These are phyloP conservation scores for Metschnikowia sp. DNA, from an alignment of 805 yeast species.

Conservation along the genomic window DNA sequence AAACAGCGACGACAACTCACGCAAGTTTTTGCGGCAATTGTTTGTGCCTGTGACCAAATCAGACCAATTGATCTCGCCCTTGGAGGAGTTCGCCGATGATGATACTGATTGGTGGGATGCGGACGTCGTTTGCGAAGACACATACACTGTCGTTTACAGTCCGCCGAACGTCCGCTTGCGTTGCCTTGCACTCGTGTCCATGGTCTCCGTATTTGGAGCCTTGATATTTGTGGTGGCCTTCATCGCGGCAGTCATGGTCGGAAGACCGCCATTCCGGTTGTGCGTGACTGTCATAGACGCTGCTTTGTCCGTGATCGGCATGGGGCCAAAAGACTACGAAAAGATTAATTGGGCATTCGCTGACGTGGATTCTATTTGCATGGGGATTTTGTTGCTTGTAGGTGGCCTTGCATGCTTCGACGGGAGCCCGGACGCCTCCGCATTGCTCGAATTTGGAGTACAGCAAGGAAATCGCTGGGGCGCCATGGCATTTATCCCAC, in stretches of 20 bases:
- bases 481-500: not conserved
- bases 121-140: constrained; percentile 32
- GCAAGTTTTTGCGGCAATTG: constrained; percentile 58
- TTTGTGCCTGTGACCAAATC: constrained; percentile 83
- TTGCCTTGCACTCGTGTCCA: constrained; percentile 44
- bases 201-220: constrained; percentile 47
- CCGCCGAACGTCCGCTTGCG: constrained; percentile 75
- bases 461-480: constrained; percentile 6
- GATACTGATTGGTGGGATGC: constrained; percentile 41
- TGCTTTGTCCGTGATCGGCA: not conserved
- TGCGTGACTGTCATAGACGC: not conserved
- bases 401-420: constrained; percentile 1
- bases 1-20: constrained; percentile 68
- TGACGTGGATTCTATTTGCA: constrained; percentile 9
- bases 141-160: constrained; percentile 75
- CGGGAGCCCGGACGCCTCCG: constrained; percentile 2
- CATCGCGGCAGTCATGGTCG: constrained; percentile 26
- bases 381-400: constrained; percentile 8
- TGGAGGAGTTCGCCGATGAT: constrained; percentile 16
- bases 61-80: constrained; percentile 51
- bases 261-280: constrained; percentile 17
- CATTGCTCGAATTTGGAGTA: constrained; percentile 6
- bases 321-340: not conserved
- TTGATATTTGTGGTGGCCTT: constrained; percentile 23
- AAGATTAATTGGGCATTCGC: constrained; percentile 6